These are phyloP conservation scores for Xylaria arbuscula DNA, from an alignment of 2,329 filamentous ascomycete species.

Conservation along the genomic window DNA sequence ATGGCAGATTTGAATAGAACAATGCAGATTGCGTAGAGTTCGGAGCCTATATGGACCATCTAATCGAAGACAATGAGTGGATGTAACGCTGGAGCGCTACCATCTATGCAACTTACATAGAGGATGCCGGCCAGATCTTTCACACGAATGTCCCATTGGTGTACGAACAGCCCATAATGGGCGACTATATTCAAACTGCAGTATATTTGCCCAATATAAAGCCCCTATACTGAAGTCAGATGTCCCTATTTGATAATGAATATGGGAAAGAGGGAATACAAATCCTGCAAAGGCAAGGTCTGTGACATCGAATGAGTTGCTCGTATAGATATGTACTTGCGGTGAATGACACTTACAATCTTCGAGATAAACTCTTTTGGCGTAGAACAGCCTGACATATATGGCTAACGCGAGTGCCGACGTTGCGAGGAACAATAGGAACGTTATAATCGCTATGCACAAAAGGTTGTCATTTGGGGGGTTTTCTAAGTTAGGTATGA, in stretches of 20 bases:
- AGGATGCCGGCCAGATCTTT: constrained; percentile 5
- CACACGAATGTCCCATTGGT: constrained; percentile 30
- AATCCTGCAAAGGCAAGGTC: constrained; percentile 17
- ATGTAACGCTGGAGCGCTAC: not conserved
- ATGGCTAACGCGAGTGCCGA: not conserved
- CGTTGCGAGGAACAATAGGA: not conserved
- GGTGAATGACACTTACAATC: constrained; percentile 3
- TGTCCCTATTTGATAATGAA: not conserved
- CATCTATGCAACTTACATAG: constrained; percentile 12
- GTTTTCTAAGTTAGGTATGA: constrained; percentile 15
- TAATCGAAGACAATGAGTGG: not conserved
- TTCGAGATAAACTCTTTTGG: constrained; percentile 13
- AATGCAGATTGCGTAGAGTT: constrained; percentile 16
- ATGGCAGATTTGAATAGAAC: constrained; percentile 23
- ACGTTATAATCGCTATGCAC: not conserved
- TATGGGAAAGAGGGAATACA: not conserved
- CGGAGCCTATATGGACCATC: constrained; percentile 12
- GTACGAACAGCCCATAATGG: constrained; percentile 22
- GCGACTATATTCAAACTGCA: not conserved
- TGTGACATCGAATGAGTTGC: not conserved
- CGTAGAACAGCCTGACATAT: not conserved
- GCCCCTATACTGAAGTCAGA: not conserved
- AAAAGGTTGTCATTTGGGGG: constrained; percentile 20
- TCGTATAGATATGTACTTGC: not conserved
- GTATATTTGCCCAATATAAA: not conserved